phyloP scores from a whole-genome alignment of 2,329 filamentous ascomycete species.

The Shiraia bambusicola region DNA sequence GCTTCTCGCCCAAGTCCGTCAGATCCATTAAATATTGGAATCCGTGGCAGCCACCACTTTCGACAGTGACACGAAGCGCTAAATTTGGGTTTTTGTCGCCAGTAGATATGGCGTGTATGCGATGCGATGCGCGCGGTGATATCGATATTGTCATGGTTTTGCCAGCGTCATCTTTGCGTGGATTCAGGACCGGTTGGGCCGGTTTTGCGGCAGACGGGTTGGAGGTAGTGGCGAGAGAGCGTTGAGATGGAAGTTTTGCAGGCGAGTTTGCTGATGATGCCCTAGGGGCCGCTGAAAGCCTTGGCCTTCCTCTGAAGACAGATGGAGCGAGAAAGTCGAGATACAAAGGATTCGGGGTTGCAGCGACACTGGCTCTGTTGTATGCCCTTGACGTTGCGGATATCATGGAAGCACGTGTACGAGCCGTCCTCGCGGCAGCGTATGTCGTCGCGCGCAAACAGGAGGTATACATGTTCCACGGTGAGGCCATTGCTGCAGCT shows the following conservation, averaged over 20 bases:
- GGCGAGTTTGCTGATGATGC: slow-evolving; percentile 9
- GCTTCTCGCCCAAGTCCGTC: slow-evolving; percentile 59
- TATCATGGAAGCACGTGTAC: slow-evolving; percentile 5
- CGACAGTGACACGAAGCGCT: slow-evolving; percentile 87
- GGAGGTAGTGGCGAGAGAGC: slow-evolving; percentile 38
- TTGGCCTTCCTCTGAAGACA: not conserved
- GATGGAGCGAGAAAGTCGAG: slow-evolving; percentile 39
- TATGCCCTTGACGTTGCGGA: slow-evolving; percentile 18
- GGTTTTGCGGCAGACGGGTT: slow-evolving; percentile 26
- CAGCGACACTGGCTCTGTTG: slow-evolving; percentile 18
- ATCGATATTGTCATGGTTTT: slow-evolving; percentile 83
- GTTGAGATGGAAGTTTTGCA: slow-evolving; percentile 32
- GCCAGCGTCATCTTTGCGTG: slow-evolving; percentile 77
- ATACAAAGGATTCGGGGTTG: slow-evolving; percentile 26
- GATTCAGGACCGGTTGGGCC: slow-evolving; percentile 59
- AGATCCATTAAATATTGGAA: slow-evolving; percentile 97
- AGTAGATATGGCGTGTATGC: slow-evolving; percentile 66
- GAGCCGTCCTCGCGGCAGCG: not conserved
- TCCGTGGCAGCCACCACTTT: slow-evolving; percentile 92
- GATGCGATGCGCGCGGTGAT: slow-evolving; percentile 69
- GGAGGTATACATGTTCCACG: slow-evolving; percentile 31
- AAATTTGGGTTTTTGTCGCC: slow-evolving; percentile 69
- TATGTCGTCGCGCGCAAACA: slow-evolving; percentile 31
- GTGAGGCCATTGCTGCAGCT: slow-evolving; percentile 24
- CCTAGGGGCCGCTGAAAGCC: not conserved